Conservation (phyloP, 306 rosid species). For the Mimosa bimucronata region DNA sequence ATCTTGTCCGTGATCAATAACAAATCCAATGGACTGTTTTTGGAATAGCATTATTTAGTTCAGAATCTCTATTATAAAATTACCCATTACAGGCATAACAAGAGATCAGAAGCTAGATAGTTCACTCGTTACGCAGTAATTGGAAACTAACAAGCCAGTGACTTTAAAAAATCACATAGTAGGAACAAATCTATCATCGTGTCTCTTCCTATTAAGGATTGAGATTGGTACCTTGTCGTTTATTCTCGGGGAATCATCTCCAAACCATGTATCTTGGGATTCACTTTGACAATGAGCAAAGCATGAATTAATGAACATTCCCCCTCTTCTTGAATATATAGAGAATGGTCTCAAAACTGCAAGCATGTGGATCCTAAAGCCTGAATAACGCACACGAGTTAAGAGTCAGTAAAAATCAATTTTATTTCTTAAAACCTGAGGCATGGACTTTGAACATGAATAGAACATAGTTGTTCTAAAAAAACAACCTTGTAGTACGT, state of each 20-base stretch:
- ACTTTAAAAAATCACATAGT: not conserved
- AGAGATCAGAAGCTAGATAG: not conserved
- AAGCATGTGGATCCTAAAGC: constrained; percentile 73
- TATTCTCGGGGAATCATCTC: constrained; percentile 69
- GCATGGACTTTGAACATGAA: not conserved
- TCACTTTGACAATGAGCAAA: constrained; percentile 99
- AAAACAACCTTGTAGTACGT: constrained; percentile 70
- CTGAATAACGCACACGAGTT: constrained; percentile 41
- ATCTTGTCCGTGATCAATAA: not conserved
- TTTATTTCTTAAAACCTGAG: not conserved
- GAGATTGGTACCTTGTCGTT: constrained; percentile 60
- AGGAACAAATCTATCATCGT: constrained; percentile 9
- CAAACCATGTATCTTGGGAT: constrained; percentile 90
- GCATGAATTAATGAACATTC: constrained; percentile 88
- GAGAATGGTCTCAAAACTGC: constrained; percentile 51
- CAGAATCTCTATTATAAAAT: no score
- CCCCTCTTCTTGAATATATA: constrained; percentile 66
- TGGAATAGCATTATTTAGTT: not conserved
- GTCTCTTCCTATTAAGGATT: not conserved
- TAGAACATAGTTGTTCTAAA: not conserved
- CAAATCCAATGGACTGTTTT: constrained; percentile 3
- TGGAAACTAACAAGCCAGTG: not conserved
- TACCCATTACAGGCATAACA: no score
- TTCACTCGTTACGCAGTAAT: not conserved
- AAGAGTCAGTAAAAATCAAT: constrained; percentile 38